Conservation (phyloP, 2,329 filamentous ascomycete genomes). For the Colletotrichum euphorbiae region DNA sequence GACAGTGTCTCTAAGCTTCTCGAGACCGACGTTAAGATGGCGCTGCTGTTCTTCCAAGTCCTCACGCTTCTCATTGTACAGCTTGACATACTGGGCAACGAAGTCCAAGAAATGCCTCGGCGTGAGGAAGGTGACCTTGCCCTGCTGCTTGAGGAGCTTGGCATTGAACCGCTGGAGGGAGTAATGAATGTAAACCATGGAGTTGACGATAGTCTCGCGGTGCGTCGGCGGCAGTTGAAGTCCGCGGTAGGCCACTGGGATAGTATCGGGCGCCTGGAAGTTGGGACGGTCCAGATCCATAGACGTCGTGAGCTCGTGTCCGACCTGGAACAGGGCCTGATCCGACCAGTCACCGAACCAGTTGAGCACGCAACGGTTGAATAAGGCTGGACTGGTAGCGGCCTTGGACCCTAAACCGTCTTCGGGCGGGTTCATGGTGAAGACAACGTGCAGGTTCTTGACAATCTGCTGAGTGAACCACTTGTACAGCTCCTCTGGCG, state of each 20-base stretch:
- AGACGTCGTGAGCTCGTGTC: constrained; percentile 94
- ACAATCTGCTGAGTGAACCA: constrained; percentile 99
- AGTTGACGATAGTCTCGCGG: constrained; percentile 92
- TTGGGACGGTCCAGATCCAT: constrained; percentile 91
- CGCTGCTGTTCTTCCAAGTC: constrained; percentile 98
- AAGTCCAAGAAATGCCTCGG: constrained; percentile 98
- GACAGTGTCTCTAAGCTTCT: constrained; percentile 96
- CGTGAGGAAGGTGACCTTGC: constrained; percentile 91
- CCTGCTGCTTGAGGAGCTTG: constrained; percentile 90
- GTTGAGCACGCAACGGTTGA: constrained; percentile 99
- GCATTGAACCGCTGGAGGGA: constrained; percentile 91
- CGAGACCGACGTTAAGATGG: constrained; percentile 96
- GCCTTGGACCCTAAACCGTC: constrained; percentile 95
- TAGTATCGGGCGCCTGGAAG: constrained; percentile 88
- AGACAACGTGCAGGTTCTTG: constrained; percentile 98
- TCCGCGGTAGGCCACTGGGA: constrained; percentile 91
- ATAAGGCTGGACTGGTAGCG: constrained; percentile 95
- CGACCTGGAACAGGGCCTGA: constrained; percentile 97
- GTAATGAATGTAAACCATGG: constrained; percentile 99
- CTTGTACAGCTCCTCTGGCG: constrained; percentile 99
- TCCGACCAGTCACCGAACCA: constrained; percentile 99
- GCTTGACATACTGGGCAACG: constrained; percentile 94
- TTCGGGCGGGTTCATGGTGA: constrained; percentile 99
- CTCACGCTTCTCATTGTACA: constrained; percentile 98
- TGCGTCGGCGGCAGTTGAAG: constrained; percentile 88